Evolutionary conservation across 2,329 filamentous ascomycete species (phyloP).

Genomic region (Fusarium sp.): DNA sequence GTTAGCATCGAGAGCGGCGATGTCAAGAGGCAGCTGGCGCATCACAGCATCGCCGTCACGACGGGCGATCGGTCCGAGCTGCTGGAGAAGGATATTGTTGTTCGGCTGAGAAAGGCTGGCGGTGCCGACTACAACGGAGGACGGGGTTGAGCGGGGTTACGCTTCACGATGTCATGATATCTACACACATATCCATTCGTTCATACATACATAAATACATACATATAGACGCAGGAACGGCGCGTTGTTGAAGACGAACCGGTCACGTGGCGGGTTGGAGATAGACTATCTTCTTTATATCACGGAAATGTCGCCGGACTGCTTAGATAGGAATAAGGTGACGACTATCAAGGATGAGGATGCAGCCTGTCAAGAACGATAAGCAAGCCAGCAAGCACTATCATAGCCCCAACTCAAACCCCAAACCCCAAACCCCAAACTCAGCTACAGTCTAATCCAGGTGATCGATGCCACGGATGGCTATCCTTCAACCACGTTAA

Average conservation of each 20-base stretch:
- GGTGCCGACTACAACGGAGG: conserved; percentile 80
- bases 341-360: conserved; percentile 2
- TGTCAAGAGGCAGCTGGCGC: conserved; percentile 73
- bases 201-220: neutral
- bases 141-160: conserved; percentile 59
- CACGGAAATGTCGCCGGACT: conserved; percentile 29
- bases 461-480: conserved; percentile 5
- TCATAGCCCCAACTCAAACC: conserved; percentile 9
- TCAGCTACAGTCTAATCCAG: neutral
- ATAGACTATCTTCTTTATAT: neutral
- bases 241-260: conserved; percentile 10
- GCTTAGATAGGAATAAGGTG: conserved; percentile 34
- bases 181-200: neutral
- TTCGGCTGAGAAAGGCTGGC: conserved; percentile 73
- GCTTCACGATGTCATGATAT: neutral
- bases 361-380: neutral
- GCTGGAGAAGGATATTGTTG: conserved; percentile 71
- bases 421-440: too few species aligned
- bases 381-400: neutral
- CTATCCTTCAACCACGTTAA: conserved; percentile 5
- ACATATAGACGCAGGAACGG: too few species aligned
- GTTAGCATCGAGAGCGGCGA: conserved; percentile 76
- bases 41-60: conserved; percentile 75
- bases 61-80: conserved; percentile 72
- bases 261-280: conserved; percentile 21